These are phyloP conservation scores for Capronia coronata DNA, from an alignment of 2,329 filamentous ascomycete species.

Conservation along the genomic window DNA sequence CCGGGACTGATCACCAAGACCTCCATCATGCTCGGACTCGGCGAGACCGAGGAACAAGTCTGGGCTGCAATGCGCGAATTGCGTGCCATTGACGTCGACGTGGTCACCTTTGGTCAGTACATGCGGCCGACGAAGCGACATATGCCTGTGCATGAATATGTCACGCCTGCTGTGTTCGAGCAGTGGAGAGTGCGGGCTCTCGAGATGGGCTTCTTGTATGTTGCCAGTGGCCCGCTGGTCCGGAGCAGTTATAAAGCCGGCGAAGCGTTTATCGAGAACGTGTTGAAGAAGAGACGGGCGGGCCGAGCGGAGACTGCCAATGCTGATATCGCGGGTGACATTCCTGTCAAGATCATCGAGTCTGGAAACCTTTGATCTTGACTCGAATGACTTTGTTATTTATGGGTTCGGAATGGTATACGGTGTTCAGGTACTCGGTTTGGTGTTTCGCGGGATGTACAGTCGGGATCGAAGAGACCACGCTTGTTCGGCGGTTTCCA, in stretches of 20 bases:
- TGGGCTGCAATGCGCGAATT: conserved; percentile 74
- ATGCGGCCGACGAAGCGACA: conserved; percentile 98
- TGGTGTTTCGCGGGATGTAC: background rate
- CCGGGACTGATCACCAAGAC: conserved; percentile 93
- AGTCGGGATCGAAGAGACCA: no score
- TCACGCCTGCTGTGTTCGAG: conserved; percentile 87
- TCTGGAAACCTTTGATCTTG: conserved; percentile 12
- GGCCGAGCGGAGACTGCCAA: conserved; percentile 29
- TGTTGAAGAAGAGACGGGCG: conserved; percentile 68
- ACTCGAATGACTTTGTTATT: no score
- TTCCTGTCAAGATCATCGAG: conserved; percentile 8
- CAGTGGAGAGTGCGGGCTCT: conserved; percentile 83
- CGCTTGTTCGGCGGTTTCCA: no score
- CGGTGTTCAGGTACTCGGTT: no score
- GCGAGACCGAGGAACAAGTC: conserved; percentile 83
- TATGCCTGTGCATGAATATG: conserved; percentile 92
- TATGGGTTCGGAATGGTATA: no score
- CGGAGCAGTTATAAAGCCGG: conserved; percentile 96
- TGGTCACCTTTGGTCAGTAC: conserved; percentile 99
- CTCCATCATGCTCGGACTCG: conserved; percentile 90
- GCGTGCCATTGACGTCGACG: conserved; percentile 73
- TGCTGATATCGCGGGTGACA: conserved; percentile 27
- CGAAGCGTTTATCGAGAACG: conserved; percentile 98
- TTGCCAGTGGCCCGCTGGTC: conserved; percentile 85
- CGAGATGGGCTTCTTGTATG: conserved; percentile 95